Percentiles rank a stretch among this genome's conserved stretches.
Evolutionary conservation across 345 rosid species (phyloP).

Genomic region (Salix purpurea): DNA sequence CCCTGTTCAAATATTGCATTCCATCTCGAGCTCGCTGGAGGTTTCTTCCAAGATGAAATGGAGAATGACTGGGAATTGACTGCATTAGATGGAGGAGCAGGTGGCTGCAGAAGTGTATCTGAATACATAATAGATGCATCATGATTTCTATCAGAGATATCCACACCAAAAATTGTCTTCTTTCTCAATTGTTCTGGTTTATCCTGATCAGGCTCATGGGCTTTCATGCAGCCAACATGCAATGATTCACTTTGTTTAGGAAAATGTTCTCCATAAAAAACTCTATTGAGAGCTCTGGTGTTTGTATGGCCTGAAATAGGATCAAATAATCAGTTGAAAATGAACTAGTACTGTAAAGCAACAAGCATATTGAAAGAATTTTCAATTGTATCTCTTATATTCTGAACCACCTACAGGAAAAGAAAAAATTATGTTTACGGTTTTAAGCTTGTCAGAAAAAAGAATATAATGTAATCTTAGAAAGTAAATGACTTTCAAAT

Average conservation of each 20-base stretch:
- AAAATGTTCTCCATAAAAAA: conserved; percentile 17
- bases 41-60: conserved; percentile 23
- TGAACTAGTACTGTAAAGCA: not conserved
- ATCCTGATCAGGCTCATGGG: conserved; percentile 12
- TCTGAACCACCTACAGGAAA: not conserved
- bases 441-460: not conserved
- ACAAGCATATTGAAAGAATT: not conserved
- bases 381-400: not conserved
- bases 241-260: conserved; percentile 8
- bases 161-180: conserved; percentile 36
- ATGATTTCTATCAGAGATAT: conserved; percentile 24
- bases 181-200: conserved; percentile 8
- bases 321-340: not conserved
- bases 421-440: not conserved
- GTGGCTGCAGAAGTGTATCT: conserved; percentile 8
- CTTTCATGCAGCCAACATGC: conserved; percentile 17
- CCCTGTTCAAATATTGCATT: conserved; percentile 8
- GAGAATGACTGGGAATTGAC: conserved; percentile 25
- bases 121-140: conserved; percentile 19
- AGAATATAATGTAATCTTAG: not conserved
- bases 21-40: conserved; percentile 16
- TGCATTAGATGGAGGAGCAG: conserved; percentile 11
- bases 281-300: conserved; percentile 8
- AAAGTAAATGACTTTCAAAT: not conserved
- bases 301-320: conserved; percentile 23